Evolutionary conservation across 192 early-diverging fungal genomes (phyloP).

Genomic region (Dissophora globulifera): DNA sequence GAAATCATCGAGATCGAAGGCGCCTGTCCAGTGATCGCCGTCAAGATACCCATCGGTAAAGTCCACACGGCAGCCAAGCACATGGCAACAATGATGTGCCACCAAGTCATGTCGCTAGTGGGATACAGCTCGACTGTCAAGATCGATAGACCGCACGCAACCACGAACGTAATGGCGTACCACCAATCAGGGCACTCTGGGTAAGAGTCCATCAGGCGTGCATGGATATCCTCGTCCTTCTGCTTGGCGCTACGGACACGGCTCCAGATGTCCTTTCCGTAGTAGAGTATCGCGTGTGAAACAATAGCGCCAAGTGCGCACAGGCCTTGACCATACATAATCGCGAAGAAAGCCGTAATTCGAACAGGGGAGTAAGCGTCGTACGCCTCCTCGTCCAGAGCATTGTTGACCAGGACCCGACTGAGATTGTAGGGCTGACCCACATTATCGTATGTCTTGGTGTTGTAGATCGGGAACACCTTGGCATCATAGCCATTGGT

Average conservation of each 20-base stretch:
- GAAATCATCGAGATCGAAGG: conserved; percentile 72
- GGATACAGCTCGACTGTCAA: conserved; percentile 59
- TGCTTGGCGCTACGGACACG: conserved; percentile 68
- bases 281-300: conserved; percentile 68
- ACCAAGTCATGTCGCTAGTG: conserved; percentile 68
- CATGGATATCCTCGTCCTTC: conserved; percentile 77
- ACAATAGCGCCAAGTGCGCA: conserved; percentile 74
- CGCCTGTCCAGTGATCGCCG: conserved; percentile 67
- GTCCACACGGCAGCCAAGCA: conserved; percentile 61
- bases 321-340: conserved; percentile 75
- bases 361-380: conserved; percentile 69
- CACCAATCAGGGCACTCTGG: conserved; percentile 82
- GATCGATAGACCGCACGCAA: conserved; percentile 62
- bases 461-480: conserved; percentile 73
- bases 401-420: conserved; percentile 65
- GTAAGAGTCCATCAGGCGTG: conserved; percentile 78
- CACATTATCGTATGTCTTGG: conserved; percentile 66
- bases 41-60: conserved; percentile 72
- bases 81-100: conserved; percentile 64
- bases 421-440: conserved; percentile 66
- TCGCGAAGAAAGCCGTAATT: conserved; percentile 75
- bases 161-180: conserved; percentile 70
- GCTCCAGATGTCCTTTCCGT: conserved; percentile 71
- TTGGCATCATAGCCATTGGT: conserved; percentile 64
- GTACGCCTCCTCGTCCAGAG: conserved; percentile 67